Base-by-base conservation (phyloP, 345 rosid genomes). In the Toxicodendron radicans region DNA sequence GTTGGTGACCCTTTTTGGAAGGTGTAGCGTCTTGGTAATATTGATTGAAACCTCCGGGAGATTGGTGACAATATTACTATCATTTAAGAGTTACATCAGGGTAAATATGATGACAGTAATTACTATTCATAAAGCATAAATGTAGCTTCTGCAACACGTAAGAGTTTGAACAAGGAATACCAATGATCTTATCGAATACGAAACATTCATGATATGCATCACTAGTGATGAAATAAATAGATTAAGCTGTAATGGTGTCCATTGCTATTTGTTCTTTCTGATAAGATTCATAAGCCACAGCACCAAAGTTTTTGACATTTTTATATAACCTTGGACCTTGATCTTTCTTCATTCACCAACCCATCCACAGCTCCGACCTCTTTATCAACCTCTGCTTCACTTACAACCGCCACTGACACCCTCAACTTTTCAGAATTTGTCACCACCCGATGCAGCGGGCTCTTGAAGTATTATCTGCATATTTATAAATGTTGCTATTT, bases 401-500 rank as follows among this genome's bases (percentile, higher is more conserved):
- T 79, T 60, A 85, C 79, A 33, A 79, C 58, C 49, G 87, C 91
- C 16, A 85, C 64, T 0, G 83, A 80, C 13, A 75, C 66, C 82
- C 87, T 84, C 77, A 80, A 54, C 71, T 59, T 75, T 49, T 82
- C 0, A 51, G 54, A 4, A 6, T 51, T 51, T 13, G 85, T 82
- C 84, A 82, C 77, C 73, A 77, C 91, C 74, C 87, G 58, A 81
- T 82, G 81, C 66, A 85, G 23, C 0, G 83, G 49, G 75, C 87
- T 82, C 76, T 82, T 85, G 84, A 14, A 51, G 16, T 3, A 48
- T 14, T 48, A 48, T 10, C 17, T 48, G 17, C 17, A 48, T 48
- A 48, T 48, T 1, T n/a, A n/a, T n/a, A n/a, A n/a, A n/a, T n/a
- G n/a, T n/a, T n/a, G n/a, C n/a, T n/a, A n/a, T n/a, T n/a, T n/a